These are phyloP conservation scores for Tetrahymena elliotti DNA, from an alignment of 73 alveolate genomes.

Conservation along the genomic window DNA sequence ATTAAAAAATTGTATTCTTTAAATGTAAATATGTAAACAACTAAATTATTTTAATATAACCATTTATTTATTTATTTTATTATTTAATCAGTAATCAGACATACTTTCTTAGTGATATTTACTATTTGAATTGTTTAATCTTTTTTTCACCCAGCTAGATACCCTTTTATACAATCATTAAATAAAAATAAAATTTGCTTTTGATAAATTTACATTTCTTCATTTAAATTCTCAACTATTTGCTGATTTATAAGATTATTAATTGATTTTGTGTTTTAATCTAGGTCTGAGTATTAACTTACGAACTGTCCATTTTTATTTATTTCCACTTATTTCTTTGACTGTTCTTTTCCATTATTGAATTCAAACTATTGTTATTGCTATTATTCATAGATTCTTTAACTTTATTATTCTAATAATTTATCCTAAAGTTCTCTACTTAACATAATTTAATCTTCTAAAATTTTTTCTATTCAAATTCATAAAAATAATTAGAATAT, in stretches of 20 bases:
- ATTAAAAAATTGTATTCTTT: background rate
- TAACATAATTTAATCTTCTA: background rate
- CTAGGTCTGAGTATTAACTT: background rate
- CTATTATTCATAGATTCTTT: background rate
- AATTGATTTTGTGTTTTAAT: background rate
- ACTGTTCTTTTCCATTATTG: background rate
- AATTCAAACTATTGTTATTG: background rate
- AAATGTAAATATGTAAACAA: background rate
- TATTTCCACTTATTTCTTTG: background rate
- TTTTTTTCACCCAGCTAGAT: background rate
- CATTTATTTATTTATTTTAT: background rate
- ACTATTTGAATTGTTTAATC: background rate
- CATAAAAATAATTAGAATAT: no score
- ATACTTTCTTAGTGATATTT: background rate
- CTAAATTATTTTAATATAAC: background rate
- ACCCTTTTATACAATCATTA: background rate
- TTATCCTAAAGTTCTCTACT: background rate
- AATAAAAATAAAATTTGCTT: background rate
- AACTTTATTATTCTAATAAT: background rate
- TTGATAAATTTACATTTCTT: background rate
- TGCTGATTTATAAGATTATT: background rate
- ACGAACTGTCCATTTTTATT: background rate
- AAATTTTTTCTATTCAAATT: background rate
- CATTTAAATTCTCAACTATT: background rate
- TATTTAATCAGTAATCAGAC: background rate